Evolutionary conservation across 108 stramenopile species (phyloP).

Genomic region (Nitzschia putrida): DNA sequence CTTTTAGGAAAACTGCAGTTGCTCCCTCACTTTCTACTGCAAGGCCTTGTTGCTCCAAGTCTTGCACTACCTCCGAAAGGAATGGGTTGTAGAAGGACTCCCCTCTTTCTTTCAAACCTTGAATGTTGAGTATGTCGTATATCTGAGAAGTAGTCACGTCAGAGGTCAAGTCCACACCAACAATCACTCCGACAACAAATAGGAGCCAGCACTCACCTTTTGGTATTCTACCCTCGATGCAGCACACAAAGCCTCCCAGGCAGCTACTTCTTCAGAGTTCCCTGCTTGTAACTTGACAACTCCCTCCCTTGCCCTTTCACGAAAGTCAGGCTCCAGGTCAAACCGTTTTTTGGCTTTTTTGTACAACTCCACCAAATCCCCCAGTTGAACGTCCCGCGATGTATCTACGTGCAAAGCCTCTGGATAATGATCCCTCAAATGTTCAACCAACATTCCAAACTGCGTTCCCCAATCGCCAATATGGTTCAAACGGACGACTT

Average conservation of each 20-base stretch:
- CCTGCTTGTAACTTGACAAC: slow-evolving; percentile 97
- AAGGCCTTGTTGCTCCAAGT: slow-evolving; percentile 72
- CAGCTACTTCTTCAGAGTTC: slow-evolving; percentile 81
- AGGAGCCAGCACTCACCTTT: slow-evolving; percentile 40
- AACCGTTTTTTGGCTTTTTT: slow-evolving; percentile 94
- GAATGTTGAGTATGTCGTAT: slow-evolving; percentile 76
- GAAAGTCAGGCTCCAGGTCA: slow-evolving; percentile 90
- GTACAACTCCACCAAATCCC: slow-evolving; percentile 93
- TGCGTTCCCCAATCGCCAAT: slow-evolving; percentile 99
- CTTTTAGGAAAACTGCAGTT: slow-evolving; percentile 83
- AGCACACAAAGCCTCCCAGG: slow-evolving; percentile 90
- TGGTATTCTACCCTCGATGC: slow-evolving; percentile 82
- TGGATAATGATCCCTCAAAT: slow-evolving; percentile 94
- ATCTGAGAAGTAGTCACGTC: slow-evolving; percentile 36
- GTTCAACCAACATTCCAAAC: slow-evolving; percentile 98
- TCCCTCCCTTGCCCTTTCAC: slow-evolving; percentile 79
- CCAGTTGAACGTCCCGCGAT: slow-evolving; percentile 72
- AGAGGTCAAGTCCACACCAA: not conserved
- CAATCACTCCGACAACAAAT: not conserved
- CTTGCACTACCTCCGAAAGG: slow-evolving; percentile 79
- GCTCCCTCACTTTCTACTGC: slow-evolving; percentile 89
- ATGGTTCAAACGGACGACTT: slow-evolving; percentile 94
- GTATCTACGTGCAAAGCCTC: slow-evolving; percentile 73
- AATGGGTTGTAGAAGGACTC: slow-evolving; percentile 98
- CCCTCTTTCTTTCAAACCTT: slow-evolving; percentile 78